These are phyloP conservation scores for Talaromyces marneffei DNA, from an alignment of 2,329 filamentous ascomycete genomes.

Conservation along the genomic window DNA sequence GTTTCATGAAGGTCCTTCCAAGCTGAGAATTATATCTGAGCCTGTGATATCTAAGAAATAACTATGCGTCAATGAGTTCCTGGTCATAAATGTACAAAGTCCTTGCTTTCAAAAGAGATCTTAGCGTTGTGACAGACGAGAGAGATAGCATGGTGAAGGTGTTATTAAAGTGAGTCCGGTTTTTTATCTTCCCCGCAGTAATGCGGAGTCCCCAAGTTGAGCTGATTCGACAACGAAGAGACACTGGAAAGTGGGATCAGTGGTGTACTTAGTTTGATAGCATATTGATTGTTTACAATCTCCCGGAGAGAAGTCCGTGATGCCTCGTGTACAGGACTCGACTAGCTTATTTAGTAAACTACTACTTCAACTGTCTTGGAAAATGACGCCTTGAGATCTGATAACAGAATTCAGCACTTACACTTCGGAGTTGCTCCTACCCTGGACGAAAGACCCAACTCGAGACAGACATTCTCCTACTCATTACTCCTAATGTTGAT, in stretches of 20 bases:
- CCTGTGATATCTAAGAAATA: neutral
- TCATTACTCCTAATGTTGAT: too few relatives aligned
- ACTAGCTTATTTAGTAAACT: too few relatives aligned
- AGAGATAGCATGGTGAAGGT: neutral
- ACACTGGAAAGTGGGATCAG: neutral
- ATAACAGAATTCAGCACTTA: too few relatives aligned
- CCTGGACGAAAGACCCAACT: too few relatives aligned
- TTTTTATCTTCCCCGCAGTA: neutral
- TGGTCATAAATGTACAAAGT: neutral
- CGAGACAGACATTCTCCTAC: too few relatives aligned
- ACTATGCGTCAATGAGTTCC: neutral
- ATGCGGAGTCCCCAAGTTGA: neutral
- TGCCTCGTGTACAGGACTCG: too few relatives aligned
- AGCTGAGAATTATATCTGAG: neutral
- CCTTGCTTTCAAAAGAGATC: neutral
- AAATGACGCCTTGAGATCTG: too few relatives aligned
- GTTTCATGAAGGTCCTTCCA: slow-evolving; percentile 42
- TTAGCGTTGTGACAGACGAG: neutral
- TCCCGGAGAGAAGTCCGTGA: neutral
- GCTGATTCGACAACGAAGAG: neutral
- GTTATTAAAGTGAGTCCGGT: neutral
- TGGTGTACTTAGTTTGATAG: neutral
- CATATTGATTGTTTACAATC: neutral
- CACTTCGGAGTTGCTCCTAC: too few relatives aligned
- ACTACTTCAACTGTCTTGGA: too few relatives aligned